These are phyloP conservation scores for Penicillium soppii DNA, from an alignment of 495 filamentous ascomycete species.

Conservation along the genomic window DNA sequence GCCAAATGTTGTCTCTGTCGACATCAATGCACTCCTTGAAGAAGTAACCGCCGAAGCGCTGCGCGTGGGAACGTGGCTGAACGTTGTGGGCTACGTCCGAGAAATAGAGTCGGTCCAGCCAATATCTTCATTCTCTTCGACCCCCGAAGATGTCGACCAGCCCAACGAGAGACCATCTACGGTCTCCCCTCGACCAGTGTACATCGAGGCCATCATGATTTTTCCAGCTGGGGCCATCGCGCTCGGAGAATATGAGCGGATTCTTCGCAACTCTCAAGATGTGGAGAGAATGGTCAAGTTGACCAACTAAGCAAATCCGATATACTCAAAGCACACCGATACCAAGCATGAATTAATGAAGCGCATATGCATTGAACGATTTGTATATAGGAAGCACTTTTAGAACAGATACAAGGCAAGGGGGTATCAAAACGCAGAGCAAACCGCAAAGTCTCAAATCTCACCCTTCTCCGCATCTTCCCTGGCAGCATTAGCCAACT, in stretches of 20 bases:
- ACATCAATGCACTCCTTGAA: slow-evolving; percentile 69
- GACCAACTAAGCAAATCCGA: slow-evolving; percentile 9
- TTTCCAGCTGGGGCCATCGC: slow-evolving; percentile 65
- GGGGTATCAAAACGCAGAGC: slow-evolving; percentile 13
- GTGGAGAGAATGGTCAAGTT: slow-evolving; percentile 28
- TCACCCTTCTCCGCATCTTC: slow-evolving; percentile 6
- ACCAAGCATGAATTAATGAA: neutral
- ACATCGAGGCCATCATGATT: slow-evolving; percentile 65
- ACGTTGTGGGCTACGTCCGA: slow-evolving; percentile 80
- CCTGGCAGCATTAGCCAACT: neutral
- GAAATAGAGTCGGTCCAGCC: slow-evolving; percentile 10
- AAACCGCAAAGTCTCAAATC: slow-evolving; percentile 5
- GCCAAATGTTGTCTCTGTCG: slow-evolving; percentile 53
- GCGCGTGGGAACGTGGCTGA: slow-evolving; percentile 82
- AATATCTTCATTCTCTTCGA: slow-evolving; percentile 13
- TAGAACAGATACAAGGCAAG: slow-evolving; percentile 14
- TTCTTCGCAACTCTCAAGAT: slow-evolving; percentile 33
- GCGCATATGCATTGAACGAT: slow-evolving; percentile 4
- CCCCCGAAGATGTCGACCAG: slow-evolving; percentile 5
- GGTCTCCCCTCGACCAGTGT: slow-evolving; percentile 25
- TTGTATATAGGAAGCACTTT: slow-evolving; percentile 7
- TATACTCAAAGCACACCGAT: no score
- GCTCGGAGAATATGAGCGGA: slow-evolving; percentile 61
- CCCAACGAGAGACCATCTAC: neutral
- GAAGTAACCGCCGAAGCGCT: slow-evolving; percentile 62